Evolutionary conservation across 139 green algal genomes (phyloP), one percentile per base, ranked within the genome.

Genomic region (Micractinium conductrix): DNA sequence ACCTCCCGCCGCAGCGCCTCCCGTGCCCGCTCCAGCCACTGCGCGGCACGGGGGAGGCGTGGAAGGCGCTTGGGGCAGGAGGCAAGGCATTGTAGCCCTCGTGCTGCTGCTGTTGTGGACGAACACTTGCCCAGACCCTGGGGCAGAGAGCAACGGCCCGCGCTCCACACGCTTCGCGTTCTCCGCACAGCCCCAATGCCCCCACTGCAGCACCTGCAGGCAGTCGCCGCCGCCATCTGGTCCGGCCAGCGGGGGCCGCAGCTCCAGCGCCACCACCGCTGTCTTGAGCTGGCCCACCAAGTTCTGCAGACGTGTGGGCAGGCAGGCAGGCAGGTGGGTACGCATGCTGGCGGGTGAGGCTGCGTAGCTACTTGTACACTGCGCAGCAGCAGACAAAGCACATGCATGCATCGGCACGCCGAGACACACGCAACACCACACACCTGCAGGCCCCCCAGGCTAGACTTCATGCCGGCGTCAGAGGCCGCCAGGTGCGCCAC

Each of bases 241-340:
- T 1, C 38, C 70, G 30, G 28, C 80, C 69, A 73, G n/a, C 19
- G 50, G 38, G 2, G 80, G 80, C 9, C 53, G 70, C 69, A 80
- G 50, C 38, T 85, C 69, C 40, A 80, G 80, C 19, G 80, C 80
- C 30, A 85, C 50, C 50, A 85, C 38, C 10, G 80, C 80, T 7
- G 80, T 80, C n/a, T 63, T 74, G 2, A 85, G 69, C 69, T 85
- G 80, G 22, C 65, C 80, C 80, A 85, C 53, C 19, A 53, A 69
- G 21, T 45, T 14, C 37, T 85, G 60, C n/a, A n/a, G n/a, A n/a
- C n/a, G n/a, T n/a, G n/a, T n/a, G n/a, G n/a, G n/a, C n/a, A n/a
- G n/a, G n/a, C n/a, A n/a, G n/a, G n/a, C n/a, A n/a, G n/a, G n/a
- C n/a, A n/a, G n/a, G n/a, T n/a, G n/a, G n/a, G n/a, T n/a, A n/a